Percentiles rank a stretch among this genome's conserved stretches.
These are phyloP conservation scores for Zygosaccharomyces rouxii DNA, from an alignment of 805 yeast genomes.

Conservation along the genomic window DNA sequence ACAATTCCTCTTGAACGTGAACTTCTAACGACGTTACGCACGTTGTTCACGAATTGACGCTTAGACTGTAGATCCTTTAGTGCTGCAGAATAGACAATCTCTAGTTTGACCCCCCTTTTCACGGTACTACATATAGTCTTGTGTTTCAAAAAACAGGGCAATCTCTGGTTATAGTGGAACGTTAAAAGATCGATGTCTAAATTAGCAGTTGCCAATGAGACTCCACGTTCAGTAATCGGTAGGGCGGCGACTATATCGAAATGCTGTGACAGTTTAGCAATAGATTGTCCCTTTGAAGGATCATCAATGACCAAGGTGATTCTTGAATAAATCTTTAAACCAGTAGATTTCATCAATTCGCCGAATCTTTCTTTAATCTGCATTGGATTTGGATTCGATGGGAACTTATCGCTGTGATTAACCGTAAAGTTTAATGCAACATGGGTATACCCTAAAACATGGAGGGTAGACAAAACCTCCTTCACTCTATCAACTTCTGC, in stretches of 20 bases:
- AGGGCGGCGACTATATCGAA: conserved; percentile 81
- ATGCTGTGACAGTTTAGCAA: conserved; percentile 32
- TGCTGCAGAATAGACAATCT: conserved; percentile 62
- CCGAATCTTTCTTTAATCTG: conserved; percentile 29
- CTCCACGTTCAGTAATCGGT: conserved; percentile 75
- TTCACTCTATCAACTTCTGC: conserved; percentile 44
- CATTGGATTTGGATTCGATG: conserved; percentile 41
- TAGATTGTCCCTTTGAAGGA: conserved; percentile 64
- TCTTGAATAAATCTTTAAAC: conserved; percentile 57
- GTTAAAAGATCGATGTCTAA: conserved; percentile 81
- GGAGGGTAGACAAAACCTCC: conserved; percentile 48
- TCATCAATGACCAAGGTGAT: conserved; percentile 75
- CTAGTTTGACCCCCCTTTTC: conserved; percentile 77
- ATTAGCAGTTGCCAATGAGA: conserved; percentile 67
- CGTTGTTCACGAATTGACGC: conserved; percentile 64
- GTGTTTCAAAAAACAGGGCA: conserved; percentile 77
- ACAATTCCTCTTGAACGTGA: conserved; percentile 77
- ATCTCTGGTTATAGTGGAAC: conserved; percentile 56
- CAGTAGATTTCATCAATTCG: conserved; percentile 31
- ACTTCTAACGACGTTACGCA: conserved; percentile 71
- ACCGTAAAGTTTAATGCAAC: conserved; percentile 69
- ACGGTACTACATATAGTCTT: conserved; percentile 80
- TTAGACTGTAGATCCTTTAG: conserved; percentile 44
- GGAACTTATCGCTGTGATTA: conserved; percentile 49
- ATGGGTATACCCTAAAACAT: conserved; percentile 65